Conservation (phyloP, 2,329 filamentous ascomycete genomes). For the Colletotrichum orchidophilum region DNA sequence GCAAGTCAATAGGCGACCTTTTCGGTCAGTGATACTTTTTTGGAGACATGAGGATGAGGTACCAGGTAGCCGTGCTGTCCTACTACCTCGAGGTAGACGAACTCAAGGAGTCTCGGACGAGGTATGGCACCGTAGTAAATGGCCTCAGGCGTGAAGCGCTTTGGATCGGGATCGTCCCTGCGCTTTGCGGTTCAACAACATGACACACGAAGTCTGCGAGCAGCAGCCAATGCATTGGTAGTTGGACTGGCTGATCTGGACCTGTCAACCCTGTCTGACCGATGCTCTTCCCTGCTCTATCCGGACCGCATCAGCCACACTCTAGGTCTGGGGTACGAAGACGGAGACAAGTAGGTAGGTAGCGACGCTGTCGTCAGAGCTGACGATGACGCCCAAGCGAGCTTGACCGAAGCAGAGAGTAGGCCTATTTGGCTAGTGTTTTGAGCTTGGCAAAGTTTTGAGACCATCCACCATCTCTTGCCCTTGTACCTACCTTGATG, state of each 20-base stretch:
- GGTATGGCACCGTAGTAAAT: not conserved
- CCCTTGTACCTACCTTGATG: slow-evolving; percentile 17
- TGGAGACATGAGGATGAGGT: not conserved
- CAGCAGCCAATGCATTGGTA: slow-evolving; percentile 17
- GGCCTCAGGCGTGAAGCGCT: slow-evolving; percentile 13
- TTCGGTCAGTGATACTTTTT: slow-evolving; percentile 8
- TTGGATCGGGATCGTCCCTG: slow-evolving; percentile 31
- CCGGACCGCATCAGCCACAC: slow-evolving; percentile 12
- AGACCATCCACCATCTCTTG: not conserved
- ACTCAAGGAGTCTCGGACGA: not conserved
- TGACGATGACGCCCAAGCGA: slow-evolving; percentile 3
- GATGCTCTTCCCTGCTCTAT: slow-evolving; percentile 12
- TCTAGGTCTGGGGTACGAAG: not conserved
- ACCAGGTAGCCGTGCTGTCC: not conserved
- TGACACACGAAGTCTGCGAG: slow-evolving; percentile 12
- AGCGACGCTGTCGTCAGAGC: slow-evolving; percentile 27
- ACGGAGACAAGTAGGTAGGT: slow-evolving; percentile 4
- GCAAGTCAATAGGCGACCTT: not conserved
- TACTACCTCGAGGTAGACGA: not conserved
- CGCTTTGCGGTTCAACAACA: slow-evolving; percentile 24
- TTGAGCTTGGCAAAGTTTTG: not conserved
- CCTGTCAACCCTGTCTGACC: slow-evolving; percentile 18
- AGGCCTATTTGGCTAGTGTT: not conserved
- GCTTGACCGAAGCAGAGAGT: not conserved
- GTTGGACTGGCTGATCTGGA: slow-evolving; percentile 9